A percentile compares a stretch with the other conserved stretches of the same genome.
phyloP scores from a whole-genome alignment of 805 yeast genomes.

The Schizosaccharomyces osmophilus region DNA sequence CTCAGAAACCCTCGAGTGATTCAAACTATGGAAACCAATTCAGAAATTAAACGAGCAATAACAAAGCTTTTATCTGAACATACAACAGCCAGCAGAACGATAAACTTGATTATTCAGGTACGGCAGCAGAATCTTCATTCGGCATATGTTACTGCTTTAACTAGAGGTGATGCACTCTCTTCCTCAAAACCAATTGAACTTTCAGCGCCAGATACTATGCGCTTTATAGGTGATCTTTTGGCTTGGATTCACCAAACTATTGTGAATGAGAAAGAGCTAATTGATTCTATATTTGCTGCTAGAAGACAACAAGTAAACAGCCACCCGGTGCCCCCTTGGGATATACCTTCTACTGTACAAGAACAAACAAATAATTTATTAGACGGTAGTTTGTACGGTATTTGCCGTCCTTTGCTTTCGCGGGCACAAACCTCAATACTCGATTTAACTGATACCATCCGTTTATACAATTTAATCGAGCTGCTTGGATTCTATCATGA shows the following conservation, averaged over 20 bases:
- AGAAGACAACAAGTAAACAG: conserved; percentile 5
- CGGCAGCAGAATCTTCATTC: conserved; percentile 38
- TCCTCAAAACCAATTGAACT: conserved; percentile 29
- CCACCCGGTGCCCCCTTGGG: not conserved
- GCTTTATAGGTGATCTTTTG: conserved; percentile 65
- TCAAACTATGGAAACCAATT: not conserved
- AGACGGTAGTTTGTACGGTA: not conserved
- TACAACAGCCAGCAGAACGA: conserved; percentile 27
- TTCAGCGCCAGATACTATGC: conserved; percentile 53
- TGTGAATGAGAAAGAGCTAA: conserved; percentile 65
- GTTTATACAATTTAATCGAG: not conserved
- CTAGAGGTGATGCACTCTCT: conserved; percentile 10
- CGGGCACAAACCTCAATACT: not conserved
- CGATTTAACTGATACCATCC: not conserved
- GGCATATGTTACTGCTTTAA: conserved; percentile 30
- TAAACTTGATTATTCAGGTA: conserved; percentile 39
- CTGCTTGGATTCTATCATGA: not conserved
- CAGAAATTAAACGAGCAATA: conserved; percentile 9
- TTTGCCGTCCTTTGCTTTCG: not conserved
- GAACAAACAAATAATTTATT: not conserved
- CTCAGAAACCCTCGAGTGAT: not conserved
- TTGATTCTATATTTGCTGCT: conserved; percentile 34
- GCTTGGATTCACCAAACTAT: conserved; percentile 72
- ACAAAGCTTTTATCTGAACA: conserved; percentile 16
- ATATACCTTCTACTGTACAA: not conserved